A percentile compares a stretch with the other conserved stretches of the same genome.
Conservation (phyloP, 352 stramenopile genomes). For the Globisporangium carolinianum region DNA sequence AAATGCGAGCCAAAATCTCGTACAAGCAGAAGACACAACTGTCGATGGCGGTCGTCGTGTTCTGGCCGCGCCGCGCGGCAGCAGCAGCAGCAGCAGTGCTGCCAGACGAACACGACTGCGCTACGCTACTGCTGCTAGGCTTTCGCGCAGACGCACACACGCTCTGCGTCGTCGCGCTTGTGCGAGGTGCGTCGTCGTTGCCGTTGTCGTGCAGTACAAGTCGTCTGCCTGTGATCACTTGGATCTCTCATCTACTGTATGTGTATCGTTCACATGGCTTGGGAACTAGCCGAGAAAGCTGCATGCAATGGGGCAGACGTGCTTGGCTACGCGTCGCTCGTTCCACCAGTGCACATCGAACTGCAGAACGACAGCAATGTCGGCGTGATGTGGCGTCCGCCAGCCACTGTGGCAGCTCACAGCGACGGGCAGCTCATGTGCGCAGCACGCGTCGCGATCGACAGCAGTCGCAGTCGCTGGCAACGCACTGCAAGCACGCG, state of each 20-base stretch:
- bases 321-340: neutral
- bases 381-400: too few relatives aligned
- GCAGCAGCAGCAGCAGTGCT: too few relatives aligned
- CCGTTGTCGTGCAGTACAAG: neutral
- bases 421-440: neutral
- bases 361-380: neutral
- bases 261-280: too few relatives aligned
- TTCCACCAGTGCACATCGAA: neutral
- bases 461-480: neutral
- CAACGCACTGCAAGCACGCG: neutral
- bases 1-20: neutral
- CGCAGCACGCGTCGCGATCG: neutral
- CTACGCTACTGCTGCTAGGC: slow-evolving; percentile 10
- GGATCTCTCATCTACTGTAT: too few relatives aligned
- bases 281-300: too few relatives aligned
- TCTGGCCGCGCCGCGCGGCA: slow-evolving; percentile 22
- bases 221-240: too few relatives aligned
- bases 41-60: slow-evolving; percentile 22
- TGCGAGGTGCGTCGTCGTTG: slow-evolving; percentile 3
- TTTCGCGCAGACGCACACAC: slow-evolving; percentile 10
- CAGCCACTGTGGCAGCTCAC: neutral
- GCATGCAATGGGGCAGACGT: neutral
- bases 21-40: neutral
- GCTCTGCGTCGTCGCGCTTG: slow-evolving; percentile 28
- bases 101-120: too few relatives aligned